Evolutionary conservation across 441 rosid genomes (phyloP), one percentile per base, ranked within the genome.

Genomic region (Heliophila coronopifolia): DNA sequence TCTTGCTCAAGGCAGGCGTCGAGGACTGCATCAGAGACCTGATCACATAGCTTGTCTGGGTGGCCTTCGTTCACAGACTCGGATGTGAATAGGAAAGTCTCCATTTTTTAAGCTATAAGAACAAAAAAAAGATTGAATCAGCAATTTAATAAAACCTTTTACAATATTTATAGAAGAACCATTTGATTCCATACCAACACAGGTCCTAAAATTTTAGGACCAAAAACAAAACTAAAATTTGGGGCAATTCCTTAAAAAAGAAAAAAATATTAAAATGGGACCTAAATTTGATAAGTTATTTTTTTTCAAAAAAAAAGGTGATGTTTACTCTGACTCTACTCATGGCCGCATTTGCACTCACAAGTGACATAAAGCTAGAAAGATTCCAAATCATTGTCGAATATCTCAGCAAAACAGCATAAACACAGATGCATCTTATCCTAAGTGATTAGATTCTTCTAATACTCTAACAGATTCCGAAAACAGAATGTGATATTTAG

Each of bases 31-130:
- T 84, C 89, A 8, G 94, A 84, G 12, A 84, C 84, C 43, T 84
- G 89, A 59, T 84, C 94, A 8, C 94, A 84, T 18, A 84, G 78
- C 77, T 84, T 84, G 77, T 81, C 89, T 0, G 94, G 94, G 49
- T 84, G 94, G 8, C 94, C 94, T 39, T 84, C 94, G 23, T 84
- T 84, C 53, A 84, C 94, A 7, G 94, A 81, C 49, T 84, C 94
- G 4, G 94, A 84, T 41, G 94, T 84, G 77, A 81, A 84, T 19
- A 84, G 76, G 66, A 84, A 84, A 49, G 86, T 81, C 9, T 84
- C 89, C 89, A 86, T 86, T 23, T 57, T n/a, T n/a, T n/a, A n/a
- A n/a, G n/a, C 73, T 72, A 14, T 6, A 59, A 45, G 22, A 11
- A 4, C 6, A 31, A 27, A 58, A 1, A 58, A 31, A 27, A 56